Evolutionary conservation across 169 alveolate species (phyloP).

Genomic region (Eimeria zaria): DNA sequence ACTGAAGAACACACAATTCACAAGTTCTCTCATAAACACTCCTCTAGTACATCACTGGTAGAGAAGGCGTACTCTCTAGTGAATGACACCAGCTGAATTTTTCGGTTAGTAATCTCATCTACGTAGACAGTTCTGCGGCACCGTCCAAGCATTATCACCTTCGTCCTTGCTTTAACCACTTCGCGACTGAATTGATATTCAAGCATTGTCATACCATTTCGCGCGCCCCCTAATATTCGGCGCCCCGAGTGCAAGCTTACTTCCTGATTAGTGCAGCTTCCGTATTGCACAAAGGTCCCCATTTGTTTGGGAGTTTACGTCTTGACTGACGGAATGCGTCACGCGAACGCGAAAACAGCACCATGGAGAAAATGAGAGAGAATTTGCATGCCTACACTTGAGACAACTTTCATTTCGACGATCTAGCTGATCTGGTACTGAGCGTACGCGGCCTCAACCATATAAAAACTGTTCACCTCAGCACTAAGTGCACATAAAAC

Average conservation of each 20-base stretch:
- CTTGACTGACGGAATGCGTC: no score
- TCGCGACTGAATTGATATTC: neutral
- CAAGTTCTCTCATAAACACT: no score
- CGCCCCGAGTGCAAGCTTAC: neutral
- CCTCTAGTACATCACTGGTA: neutral
- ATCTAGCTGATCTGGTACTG: neutral
- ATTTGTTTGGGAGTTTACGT: no score
- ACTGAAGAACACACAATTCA: neutral
- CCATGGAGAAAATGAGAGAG: neutral
- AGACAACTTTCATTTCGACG: neutral
- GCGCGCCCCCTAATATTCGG: no score
- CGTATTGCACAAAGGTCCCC: neutral
- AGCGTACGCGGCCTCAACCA: neutral
- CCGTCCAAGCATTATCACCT: neutral
- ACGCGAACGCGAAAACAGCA: no score
- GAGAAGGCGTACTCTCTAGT: neutral
- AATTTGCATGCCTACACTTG: no score
- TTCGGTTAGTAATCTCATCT: neutral
- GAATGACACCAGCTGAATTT: neutral
- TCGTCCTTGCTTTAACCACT: neutral
- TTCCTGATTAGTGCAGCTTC: neutral
- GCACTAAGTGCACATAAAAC: neutral
- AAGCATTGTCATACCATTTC: neutral
- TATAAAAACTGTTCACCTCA: neutral
- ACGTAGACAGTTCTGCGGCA: neutral